phyloP scores from a whole-genome alignment of 2,329 filamentous ascomycete genomes.

The Trichoderma brevicompactum region DNA sequence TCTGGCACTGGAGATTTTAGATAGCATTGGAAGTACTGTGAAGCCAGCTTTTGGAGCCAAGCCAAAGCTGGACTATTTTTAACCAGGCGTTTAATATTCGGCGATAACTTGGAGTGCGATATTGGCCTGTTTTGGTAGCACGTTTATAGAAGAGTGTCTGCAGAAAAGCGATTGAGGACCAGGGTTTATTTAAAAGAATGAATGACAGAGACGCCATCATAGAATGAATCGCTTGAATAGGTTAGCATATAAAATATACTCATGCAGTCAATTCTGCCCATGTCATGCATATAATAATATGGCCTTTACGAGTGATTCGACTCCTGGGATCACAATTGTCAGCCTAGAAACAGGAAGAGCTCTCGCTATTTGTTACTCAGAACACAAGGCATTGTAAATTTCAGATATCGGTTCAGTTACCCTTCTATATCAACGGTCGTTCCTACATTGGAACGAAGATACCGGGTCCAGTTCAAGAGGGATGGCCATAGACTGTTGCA shows the following conservation, averaged over 20 bases:
- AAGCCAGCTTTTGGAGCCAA: neutral
- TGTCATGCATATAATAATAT: neutral
- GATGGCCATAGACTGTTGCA: neutral
- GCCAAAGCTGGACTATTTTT: slow-evolving; percentile 25
- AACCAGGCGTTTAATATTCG: neutral
- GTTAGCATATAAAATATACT: neutral
- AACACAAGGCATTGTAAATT: too few relatives aligned
- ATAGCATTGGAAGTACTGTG: slow-evolving; percentile 33
- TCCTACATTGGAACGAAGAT: neutral
- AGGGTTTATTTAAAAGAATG: neutral
- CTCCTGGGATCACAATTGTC: neutral
- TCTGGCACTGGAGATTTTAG: slow-evolving; percentile 58
- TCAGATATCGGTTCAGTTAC: neutral
- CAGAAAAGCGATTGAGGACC: neutral
- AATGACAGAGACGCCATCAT: neutral
- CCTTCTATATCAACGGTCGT: neutral
- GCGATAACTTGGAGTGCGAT: neutral
- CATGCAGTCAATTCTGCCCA: neutral
- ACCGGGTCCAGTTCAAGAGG: neutral
- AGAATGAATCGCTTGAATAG: neutral
- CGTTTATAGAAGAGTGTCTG: neutral
- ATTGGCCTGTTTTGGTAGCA: neutral
- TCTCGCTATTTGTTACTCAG: too few relatives aligned
- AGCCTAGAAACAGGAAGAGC: neutral
- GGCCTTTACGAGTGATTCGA: neutral